phyloP scores from a whole-genome alignment of 805 yeast genomes.

The Pichia phayaonensis region DNA sequence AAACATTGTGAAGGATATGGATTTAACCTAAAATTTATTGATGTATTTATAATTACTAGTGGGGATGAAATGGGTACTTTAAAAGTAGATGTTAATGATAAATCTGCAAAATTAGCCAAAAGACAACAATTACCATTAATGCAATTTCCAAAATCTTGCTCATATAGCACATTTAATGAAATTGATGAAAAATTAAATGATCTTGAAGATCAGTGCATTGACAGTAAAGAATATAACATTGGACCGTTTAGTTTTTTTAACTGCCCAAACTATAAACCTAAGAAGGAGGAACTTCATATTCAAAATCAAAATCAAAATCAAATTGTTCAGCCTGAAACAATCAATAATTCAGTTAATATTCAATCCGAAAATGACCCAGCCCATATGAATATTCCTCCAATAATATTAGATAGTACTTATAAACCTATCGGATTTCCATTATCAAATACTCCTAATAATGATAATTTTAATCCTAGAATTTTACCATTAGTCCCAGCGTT shows the following conservation, averaged over 20 bases:
- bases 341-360: neutral
- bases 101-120: slow-evolving; percentile 12
- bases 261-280: neutral
- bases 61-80: slow-evolving; percentile 16
- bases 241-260: slow-evolving; percentile 26
- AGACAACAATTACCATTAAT: slow-evolving; percentile 40
- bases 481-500: slow-evolving; percentile 7
- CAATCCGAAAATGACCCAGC: neutral
- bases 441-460: neutral
- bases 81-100: slow-evolving; percentile 4
- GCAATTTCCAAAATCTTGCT: slow-evolving; percentile 24
- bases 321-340: neutral
- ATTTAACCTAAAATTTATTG: slow-evolving; percentile 41
- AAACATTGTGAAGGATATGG: slow-evolving; percentile 43
- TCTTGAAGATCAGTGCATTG: neutral
- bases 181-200: slow-evolving; percentile 25
- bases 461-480: neutral
- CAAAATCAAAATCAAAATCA: neutral
- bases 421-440: neutral
- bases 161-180: slow-evolving; percentile 32
- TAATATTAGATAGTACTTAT: neutral
- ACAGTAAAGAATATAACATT: neutral
- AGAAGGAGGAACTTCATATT: neutral
- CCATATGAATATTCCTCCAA: neutral
- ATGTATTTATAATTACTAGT: slow-evolving; percentile 29